Percentiles rank a stretch among this genome's conserved stretches.
Evolutionary conservation across 169 alveolate genomes (phyloP).

Genomic region (Plasmodium blacklocki): DNA sequence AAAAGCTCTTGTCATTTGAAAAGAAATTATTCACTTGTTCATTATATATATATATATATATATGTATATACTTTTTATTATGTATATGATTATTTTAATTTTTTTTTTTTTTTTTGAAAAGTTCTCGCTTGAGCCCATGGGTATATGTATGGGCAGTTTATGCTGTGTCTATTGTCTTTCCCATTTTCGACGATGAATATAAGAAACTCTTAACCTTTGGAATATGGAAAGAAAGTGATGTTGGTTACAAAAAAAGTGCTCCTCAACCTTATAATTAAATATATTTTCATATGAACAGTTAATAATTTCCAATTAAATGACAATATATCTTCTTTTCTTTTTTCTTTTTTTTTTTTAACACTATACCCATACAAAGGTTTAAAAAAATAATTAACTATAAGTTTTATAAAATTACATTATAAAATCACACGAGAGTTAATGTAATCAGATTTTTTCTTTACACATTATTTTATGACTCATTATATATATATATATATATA

Average conservation of each 20-base stretch:
- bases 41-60: background rate
- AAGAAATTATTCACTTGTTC: too few species aligned
- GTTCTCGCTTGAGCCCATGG: constrained; percentile 84
- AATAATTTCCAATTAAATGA: too few species aligned
- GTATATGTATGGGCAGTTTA: constrained; percentile 76
- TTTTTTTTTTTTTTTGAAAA: constrained; percentile 10
- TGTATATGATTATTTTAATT: background rate
- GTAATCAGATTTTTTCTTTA: too few species aligned
- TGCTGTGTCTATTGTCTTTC: constrained; percentile 81
- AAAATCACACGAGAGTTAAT: too few species aligned
- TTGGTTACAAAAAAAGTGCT: constrained; percentile 81
- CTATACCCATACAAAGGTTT: too few species aligned
- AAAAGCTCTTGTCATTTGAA: too few species aligned
- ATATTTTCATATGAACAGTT: background rate
- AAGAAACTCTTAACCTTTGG: constrained; percentile 81
- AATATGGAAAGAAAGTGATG: constrained; percentile 83
- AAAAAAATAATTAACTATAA: too few species aligned
- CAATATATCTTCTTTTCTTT: too few species aligned
- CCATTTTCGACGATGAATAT: constrained; percentile 76
- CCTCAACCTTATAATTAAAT: constrained; percentile 77
- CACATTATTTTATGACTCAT: too few species aligned
- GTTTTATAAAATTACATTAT: too few species aligned
- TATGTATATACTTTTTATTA: background rate
- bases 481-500: too few species aligned
- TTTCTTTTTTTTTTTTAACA: too few species aligned